Evolutionary conservation across 352 stramenopile species (phyloP), one percentile per base, ranked within the genome.

Genomic region (Phytophthora citricola): DNA sequence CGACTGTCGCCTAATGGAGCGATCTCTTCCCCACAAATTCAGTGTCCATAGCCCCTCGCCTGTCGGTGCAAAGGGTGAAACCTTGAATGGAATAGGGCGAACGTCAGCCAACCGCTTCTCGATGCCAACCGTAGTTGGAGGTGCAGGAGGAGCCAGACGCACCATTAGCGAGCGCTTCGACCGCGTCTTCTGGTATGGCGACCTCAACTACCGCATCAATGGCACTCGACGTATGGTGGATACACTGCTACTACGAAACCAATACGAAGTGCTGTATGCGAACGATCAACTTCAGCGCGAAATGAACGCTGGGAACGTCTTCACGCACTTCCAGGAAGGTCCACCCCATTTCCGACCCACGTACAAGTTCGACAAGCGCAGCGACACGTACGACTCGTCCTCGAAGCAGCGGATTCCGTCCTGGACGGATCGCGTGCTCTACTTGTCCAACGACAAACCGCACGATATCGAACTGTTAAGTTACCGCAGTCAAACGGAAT

Each of bases 331-430:
- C 53, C 64, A 69, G 10, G 97, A 99, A 76, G 96, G 94, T 0
- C 90, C 87, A 34, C 78, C 98, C 41, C 66, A 87, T 40, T 99
- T 99, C 61, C 78, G 83, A 12, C 97, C 97, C 7, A 98, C 96
- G 12, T 99, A 98, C 76, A 99, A 99, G 71, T 98, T 98, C 68
- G 95, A 99, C 79, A 98, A 97, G 61, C 81, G 73, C 49, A 90
- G 74, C 38, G 86, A 97, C 66, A 61, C 79, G 14, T 99, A 98
- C 73, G 97, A 99, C 70, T 97, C 93, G 48, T 98, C 92, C 3
- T 69, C 90, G 17, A 99, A 99, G 77, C 91, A 97, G 70, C 84
- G 97, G 20, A 95, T 98, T 47, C 97, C 95, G 34, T 97, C 95
- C 12, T 99, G 94, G 94, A 98, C 97, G n/a, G 97, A 99, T 77